Conservation (phyloP, 2,329 filamentous ascomycete species). For the Nothophaeocryptopus gaeumannii region DNA sequence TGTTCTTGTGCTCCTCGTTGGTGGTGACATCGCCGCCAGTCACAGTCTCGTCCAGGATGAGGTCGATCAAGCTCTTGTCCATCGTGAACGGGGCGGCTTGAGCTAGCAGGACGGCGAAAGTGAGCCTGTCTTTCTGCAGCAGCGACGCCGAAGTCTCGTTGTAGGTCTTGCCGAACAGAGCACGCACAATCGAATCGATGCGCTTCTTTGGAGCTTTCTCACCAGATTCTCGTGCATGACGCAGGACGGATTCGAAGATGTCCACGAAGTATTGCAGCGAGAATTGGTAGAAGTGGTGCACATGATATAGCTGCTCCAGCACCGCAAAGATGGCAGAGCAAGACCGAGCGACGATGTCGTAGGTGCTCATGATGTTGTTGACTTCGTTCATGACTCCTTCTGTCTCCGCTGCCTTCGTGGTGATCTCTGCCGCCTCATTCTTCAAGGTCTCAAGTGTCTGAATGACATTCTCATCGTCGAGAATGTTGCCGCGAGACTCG, state of each 20-base stretch:
- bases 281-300: slow-evolving; percentile 99
- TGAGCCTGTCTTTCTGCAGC: slow-evolving; percentile 90
- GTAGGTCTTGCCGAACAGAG: slow-evolving; percentile 88
- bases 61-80: slow-evolving; percentile 85
- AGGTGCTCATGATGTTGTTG: slow-evolving; percentile 90
- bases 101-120: slow-evolving; percentile 88
- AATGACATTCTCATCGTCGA: slow-evolving; percentile 97
- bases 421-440: slow-evolving; percentile 95
- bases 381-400: slow-evolving; percentile 98
- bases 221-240: slow-evolving; percentile 75
- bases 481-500: slow-evolving; percentile 93
- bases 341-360: slow-evolving; percentile 86
- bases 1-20: slow-evolving; percentile 60
- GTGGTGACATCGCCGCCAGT: slow-evolving; percentile 77
- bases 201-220: slow-evolving; percentile 56
- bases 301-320: slow-evolving; percentile 92
- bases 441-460: slow-evolving; percentile 97
- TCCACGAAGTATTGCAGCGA: slow-evolving; percentile 97
- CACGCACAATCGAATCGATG: slow-evolving; percentile 83
- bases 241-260: slow-evolving; percentile 91
- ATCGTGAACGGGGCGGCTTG: slow-evolving; percentile 96
- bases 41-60: slow-evolving; percentile 74
- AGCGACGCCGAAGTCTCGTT: slow-evolving; percentile 90
- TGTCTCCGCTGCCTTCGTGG: slow-evolving; percentile 91
- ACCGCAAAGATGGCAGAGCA: slow-evolving; percentile 98